Conservation (phyloP, 1,139 yeast species). For the Candida gigantensis region DNA sequence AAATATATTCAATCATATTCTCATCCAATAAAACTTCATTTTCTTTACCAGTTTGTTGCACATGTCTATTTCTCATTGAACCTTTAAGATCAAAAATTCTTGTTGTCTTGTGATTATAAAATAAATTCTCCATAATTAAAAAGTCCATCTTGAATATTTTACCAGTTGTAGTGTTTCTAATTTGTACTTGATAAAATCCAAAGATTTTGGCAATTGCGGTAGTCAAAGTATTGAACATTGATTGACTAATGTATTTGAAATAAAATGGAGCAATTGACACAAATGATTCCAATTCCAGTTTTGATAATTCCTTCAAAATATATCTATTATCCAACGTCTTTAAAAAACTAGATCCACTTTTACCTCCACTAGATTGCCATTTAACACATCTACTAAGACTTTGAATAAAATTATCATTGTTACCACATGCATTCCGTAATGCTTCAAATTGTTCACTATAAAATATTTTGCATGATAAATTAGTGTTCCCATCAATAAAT, state of each 20-base stretch:
- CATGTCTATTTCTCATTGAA: conserved; percentile 96
- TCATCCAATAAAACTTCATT: conserved; percentile 95
- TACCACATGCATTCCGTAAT: conserved; percentile 79
- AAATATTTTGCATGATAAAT: conserved; percentile 87
- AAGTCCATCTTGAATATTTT: conserved; percentile 85
- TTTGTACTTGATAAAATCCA: conserved; percentile 93
- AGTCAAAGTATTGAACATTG: conserved; percentile 90
- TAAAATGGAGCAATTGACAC: conserved; percentile 95
- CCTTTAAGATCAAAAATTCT: conserved; percentile 96
- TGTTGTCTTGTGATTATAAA: conserved; percentile 79
- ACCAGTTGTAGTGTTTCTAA: conserved; percentile 74
- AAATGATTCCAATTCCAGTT: conserved; percentile 88
- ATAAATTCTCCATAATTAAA: conserved; percentile 92
- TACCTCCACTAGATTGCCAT: conserved; percentile 97
- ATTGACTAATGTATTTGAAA: conserved; percentile 94
- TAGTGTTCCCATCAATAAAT: conserved; percentile 82
- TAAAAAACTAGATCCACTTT: conserved; percentile 90
- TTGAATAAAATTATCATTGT: conserved; percentile 75
- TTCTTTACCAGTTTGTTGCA: conserved; percentile 92
- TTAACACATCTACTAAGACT: conserved; percentile 90
- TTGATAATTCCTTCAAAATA: conserved; percentile 86
- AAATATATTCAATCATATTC: conserved; percentile 96
- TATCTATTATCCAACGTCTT: conserved; percentile 89
- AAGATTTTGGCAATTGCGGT: conserved; percentile 92
- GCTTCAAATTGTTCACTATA: conserved; percentile 98